Conservation (phyloP, 441 rosid genomes). For the Daphne laureola region DNA sequence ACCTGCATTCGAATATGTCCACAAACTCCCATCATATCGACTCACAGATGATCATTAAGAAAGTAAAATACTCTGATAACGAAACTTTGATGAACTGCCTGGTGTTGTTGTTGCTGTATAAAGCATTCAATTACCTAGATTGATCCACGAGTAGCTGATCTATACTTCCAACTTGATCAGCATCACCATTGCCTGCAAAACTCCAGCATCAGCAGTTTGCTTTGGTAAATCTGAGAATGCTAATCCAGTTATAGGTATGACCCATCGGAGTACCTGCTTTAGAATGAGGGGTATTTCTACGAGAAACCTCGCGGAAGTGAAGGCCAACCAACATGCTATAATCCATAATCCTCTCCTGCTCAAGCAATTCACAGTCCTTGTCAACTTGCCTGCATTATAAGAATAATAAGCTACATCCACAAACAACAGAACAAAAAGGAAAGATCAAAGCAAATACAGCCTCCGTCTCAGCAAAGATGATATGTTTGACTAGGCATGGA, state of each 20-base stretch:
- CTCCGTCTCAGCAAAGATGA: too few relatives aligned
- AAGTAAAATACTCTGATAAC: too few relatives aligned
- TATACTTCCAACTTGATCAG: conserved; percentile 28
- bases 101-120: too few relatives aligned
- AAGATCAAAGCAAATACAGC: background rate
- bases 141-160: conserved; percentile 59
- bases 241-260: conserved; percentile 22
- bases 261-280: conserved; percentile 54
- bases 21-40: too few relatives aligned
- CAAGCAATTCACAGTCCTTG: conserved; percentile 89
- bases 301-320: conserved; percentile 64
- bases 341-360: conserved; percentile 95
- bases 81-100: too few relatives aligned
- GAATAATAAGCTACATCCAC: background rate
- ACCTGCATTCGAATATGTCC: conserved; percentile 26
- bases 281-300: conserved; percentile 32
- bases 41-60: too few relatives aligned
- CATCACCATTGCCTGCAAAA: conserved; percentile 34
- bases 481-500: too few relatives aligned
- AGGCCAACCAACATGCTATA: conserved; percentile 88
- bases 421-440: background rate
- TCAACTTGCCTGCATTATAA: conserved; percentile 72
- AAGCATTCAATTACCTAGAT: conserved; percentile 36
- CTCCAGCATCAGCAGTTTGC: conserved; percentile 12
- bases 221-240: conserved; percentile 11